Evolutionary conservation across 768 basidiomycete species (phyloP), one percentile per base, ranked within the genome.

Genomic region (Tylopilus sp.): DNA sequence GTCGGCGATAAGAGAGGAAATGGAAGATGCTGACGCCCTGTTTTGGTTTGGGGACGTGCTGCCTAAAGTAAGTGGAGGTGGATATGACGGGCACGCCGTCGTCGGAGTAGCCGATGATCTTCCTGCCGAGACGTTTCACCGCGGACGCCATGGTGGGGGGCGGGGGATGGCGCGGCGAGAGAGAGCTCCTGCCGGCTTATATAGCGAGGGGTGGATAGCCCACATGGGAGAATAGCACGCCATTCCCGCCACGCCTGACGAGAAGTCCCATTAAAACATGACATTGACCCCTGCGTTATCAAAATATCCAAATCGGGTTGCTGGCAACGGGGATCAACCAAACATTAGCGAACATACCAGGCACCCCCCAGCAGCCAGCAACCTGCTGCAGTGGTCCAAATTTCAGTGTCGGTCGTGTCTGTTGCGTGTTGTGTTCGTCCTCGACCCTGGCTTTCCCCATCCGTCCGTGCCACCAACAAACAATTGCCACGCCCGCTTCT

Each of bases 51-150:
- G 54, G 53, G 26, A 72, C 57, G 42, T 74, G 69, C 20, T 65
- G 60, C 10, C 60, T 59, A 39, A 84, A 43, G 72, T 80, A 91
- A 44, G 85, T 78, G 8, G 70, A 68, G 36, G 75, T 71, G n/a
- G 85, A 78, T 41, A 89, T 72, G 39, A 83, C 71, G 21, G 85
- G 80, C 6, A 84, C 78, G 10, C 67, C 62, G 8, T 81, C 71
- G 48, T 88, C 84, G 8, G 85, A 82, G 58, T 85, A 75, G 7
- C 70, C 79, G 41, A 91, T 74, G 39, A 82, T 54, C 42, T 73
- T 75, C 69, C 88, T 88, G 25, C 77, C 79, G 36, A 77, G 54
- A 23, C 69, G 73, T 65, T 79, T 83, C 20, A 70, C 72, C 25
- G 72, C 47, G 45, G 58, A 57, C 35, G 68, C 59, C 78, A 79